Percentiles rank a stretch among this genome's conserved stretches.
phyloP scores from a whole-genome alignment of 2,329 filamentous ascomycete genomes.

The Pseudogymnoascus sp. region DNA sequence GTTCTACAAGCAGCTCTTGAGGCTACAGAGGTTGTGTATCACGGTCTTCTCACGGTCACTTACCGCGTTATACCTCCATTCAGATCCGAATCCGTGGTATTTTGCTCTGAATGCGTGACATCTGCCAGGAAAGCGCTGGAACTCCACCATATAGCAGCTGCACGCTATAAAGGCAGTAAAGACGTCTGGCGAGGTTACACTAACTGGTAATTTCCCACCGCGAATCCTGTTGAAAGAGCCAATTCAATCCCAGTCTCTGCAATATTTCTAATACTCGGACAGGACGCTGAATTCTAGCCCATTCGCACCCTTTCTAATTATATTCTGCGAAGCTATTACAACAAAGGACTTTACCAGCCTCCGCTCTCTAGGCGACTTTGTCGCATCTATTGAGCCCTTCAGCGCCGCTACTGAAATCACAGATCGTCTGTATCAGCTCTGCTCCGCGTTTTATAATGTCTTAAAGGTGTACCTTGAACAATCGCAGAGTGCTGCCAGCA shows the following conservation, averaged over 20 bases:
- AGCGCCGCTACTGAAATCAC: not conserved
- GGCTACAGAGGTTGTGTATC: conserved; percentile 13
- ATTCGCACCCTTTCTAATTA: conserved; percentile 16
- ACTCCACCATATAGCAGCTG: conserved; percentile 9
- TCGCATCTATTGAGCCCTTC: conserved; percentile 32
- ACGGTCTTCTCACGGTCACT: conserved; percentile 13
- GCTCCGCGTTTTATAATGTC: not conserved
- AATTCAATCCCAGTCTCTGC: not conserved
- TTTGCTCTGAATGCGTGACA: conserved; percentile 14
- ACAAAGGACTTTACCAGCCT: conserved; percentile 33
- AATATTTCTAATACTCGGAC: not conserved
- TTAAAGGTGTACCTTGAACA: not conserved
- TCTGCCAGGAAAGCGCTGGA: conserved; percentile 13
- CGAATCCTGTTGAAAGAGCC: not conserved
- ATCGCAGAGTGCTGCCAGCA: not conserved
- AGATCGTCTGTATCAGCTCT: not conserved
- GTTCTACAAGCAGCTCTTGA: conserved; percentile 11
- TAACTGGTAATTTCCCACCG: conserved; percentile 9
- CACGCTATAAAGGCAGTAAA: not conserved
- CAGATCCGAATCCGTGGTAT: conserved; percentile 5
- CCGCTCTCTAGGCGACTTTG: conserved; percentile 34
- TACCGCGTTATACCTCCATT: conserved; percentile 15
- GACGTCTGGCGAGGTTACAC: conserved; percentile 13
- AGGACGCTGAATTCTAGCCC: conserved; percentile 14
- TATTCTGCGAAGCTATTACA: conserved; percentile 20